Percentiles rank a stretch among this genome's conserved stretches.
These are phyloP conservation scores for Rhynchospora breviuscula DNA, from an alignment of 176 grass and related monocot species.

Conservation along the genomic window DNA sequence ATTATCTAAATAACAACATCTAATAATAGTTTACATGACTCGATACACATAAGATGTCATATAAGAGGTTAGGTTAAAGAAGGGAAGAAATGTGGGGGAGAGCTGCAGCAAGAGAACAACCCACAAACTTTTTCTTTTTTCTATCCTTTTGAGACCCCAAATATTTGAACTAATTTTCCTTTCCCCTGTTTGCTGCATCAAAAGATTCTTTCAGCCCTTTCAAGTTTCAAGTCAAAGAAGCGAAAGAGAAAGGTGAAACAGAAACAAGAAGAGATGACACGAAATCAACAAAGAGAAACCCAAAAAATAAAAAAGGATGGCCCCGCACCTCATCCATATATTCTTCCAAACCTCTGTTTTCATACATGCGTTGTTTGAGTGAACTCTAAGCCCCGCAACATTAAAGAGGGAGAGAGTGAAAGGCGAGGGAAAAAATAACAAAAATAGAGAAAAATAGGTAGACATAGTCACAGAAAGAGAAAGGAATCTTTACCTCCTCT, in stretches of 20 bases:
- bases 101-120: conserved; percentile 32
- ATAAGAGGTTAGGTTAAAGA: conserved; percentile 24
- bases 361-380: conserved; percentile 19
- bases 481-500: conserved; percentile 24
- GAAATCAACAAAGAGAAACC: conserved; percentile 29
- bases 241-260: conserved; percentile 63
- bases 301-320: conserved; percentile 35
- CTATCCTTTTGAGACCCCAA: conserved; percentile 78
- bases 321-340: conserved; percentile 44
- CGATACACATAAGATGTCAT: neutral
- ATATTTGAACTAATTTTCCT: conserved; percentile 62
- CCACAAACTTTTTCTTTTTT: conserved; percentile 17
- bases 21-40: neutral
- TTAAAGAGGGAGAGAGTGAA: conserved; percentile 16
- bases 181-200: conserved; percentile 50
- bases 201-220: conserved; percentile 82
- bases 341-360: conserved; percentile 40
- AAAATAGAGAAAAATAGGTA: neutral
- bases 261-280: conserved; percentile 26
- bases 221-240: conserved; percentile 91
- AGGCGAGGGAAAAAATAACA: neutral
- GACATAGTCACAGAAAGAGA: neutral
- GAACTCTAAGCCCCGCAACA: conserved; percentile 17
- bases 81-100: conserved; percentile 14
- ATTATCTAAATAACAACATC: neutral